These are phyloP conservation scores for Apiotrichum akiyoshidainum DNA, from an alignment of 1,284 basidiomycete genomes.

Conservation along the genomic window DNA sequence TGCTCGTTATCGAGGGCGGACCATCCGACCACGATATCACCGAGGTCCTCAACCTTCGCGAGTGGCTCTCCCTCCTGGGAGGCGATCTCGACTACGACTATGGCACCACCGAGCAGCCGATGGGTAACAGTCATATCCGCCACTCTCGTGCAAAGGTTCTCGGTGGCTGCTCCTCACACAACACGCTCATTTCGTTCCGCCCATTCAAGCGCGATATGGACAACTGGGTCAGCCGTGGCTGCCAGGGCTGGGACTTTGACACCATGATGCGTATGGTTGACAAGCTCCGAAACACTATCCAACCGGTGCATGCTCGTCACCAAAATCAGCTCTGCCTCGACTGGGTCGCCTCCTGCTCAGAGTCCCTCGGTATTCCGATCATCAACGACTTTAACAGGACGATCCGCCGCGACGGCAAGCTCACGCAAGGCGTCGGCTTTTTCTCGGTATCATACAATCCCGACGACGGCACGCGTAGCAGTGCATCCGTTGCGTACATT, in stretches of 20 bases:
- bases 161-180: slow-evolving; percentile 21
- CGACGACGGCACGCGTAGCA: slow-evolving; percentile 15
- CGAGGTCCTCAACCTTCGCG: slow-evolving; percentile 22
- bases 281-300: slow-evolving; percentile 23
- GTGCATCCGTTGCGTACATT: slow-evolving; percentile 20
- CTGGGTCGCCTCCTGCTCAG: slow-evolving; percentile 16
- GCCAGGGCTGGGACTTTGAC: slow-evolving; percentile 19
- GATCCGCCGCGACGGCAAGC: slow-evolving; percentile 14
- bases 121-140: slow-evolving; percentile 23
- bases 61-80: slow-evolving; percentile 20
- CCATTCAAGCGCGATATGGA: slow-evolving; percentile 22
- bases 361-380: slow-evolving; percentile 17
- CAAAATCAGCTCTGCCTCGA: slow-evolving; percentile 19
- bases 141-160: slow-evolving; percentile 23
- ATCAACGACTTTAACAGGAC: slow-evolving; percentile 21
- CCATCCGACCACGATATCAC: slow-evolving; percentile 14
- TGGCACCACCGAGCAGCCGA: slow-evolving; percentile 18
- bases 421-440: slow-evolving; percentile 20
- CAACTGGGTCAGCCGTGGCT: slow-evolving; percentile 10
- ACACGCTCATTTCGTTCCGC: slow-evolving; percentile 26
- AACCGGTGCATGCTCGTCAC: slow-evolving; percentile 17
- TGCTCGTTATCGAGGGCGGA: slow-evolving; percentile 22
- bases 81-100: slow-evolving; percentile 25
- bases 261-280: slow-evolving; percentile 19
- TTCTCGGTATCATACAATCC: slow-evolving; percentile 25